phyloP scores from a whole-genome alignment of 257 asterid genomes.

The Ocimum tenuiflorum region DNA sequence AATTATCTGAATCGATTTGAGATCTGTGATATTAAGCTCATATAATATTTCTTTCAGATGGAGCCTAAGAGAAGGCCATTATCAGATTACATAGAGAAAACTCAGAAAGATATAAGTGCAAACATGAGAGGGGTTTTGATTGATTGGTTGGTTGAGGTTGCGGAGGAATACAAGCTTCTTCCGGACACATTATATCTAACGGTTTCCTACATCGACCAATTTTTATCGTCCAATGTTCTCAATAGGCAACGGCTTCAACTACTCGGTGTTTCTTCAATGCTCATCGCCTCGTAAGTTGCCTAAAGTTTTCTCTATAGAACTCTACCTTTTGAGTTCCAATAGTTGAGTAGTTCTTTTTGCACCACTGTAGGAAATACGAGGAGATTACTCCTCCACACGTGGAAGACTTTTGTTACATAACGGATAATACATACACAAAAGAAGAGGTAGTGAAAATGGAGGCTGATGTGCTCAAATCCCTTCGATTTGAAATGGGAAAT shows the following conservation, averaged over 20 bases:
- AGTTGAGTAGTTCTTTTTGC: not conserved
- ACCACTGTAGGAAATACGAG: conserved; percentile 64
- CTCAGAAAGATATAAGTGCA: conserved; percentile 70
- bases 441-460: conserved; percentile 81
- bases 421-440: conserved; percentile 58
- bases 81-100: conserved; percentile 57
- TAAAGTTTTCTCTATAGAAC: not conserved
- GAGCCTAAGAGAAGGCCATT: conserved; percentile 67
- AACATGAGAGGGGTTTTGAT: conserved; percentile 81
- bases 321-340: not conserved
- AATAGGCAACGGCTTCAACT: conserved; percentile 71
- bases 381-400: conserved; percentile 81
- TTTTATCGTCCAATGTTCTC: conserved; percentile 44
- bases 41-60: conserved; percentile 32
- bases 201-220: conserved; percentile 62
- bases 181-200: conserved; percentile 65
- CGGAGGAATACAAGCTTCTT: conserved; percentile 80
- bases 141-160: conserved; percentile 92
- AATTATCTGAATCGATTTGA: not conserved
- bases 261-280: conserved; percentile 95
- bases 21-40: not conserved
- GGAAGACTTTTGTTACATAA: conserved; percentile 65
- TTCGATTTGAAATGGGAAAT: conserved; percentile 76
- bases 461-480: conserved; percentile 63
- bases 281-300: conserved; percentile 77